A percentile compares a stretch with the other conserved stretches of the same genome.
These are phyloP conservation scores for Debaryomyces nepalensis DNA, from an alignment of 1,139 yeast species.

Conservation along the genomic window DNA sequence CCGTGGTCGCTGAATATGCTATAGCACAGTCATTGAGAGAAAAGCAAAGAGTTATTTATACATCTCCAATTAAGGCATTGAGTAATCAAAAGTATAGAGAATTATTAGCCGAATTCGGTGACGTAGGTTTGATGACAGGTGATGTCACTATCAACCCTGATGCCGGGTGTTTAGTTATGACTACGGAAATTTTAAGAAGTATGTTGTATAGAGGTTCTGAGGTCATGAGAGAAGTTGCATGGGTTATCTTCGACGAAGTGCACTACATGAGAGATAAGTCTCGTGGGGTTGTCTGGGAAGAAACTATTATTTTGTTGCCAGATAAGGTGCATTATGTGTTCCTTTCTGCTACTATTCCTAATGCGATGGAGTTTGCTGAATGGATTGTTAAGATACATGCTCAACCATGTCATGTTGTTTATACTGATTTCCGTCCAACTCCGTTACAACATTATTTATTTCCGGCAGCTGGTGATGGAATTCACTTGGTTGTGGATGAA, in stretches of 20 bases:
- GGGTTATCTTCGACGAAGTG: constrained; percentile 95
- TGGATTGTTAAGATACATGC: constrained; percentile 96
- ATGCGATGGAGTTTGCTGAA: constrained; percentile 97
- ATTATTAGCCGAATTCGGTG: constrained; percentile 87
- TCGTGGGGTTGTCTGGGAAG: constrained; percentile 99
- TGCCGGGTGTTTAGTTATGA: constrained; percentile 96
- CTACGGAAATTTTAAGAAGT: constrained; percentile 91
- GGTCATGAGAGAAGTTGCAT: constrained; percentile 93
- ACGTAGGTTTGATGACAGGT: constrained; percentile 97
- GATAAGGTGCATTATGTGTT: constrained; percentile 90
- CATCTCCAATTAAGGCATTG: constrained; percentile 96
- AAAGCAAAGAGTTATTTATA: constrained; percentile 92
- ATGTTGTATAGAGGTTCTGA: constrained; percentile 96
- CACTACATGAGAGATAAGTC: constrained; percentile 96
- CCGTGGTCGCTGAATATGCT: constrained; percentile 98
- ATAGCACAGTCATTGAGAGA: constrained; percentile 91
- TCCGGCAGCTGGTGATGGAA: constrained; percentile 98
- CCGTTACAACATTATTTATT: constrained; percentile 96
- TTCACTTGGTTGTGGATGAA: constrained; percentile 96
- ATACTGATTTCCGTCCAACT: constrained; percentile 98
- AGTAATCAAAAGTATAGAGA: constrained; percentile 97
- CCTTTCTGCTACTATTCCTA: constrained; percentile 95
- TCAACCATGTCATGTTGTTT: constrained; percentile 98
- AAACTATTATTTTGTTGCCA: constrained; percentile 91
- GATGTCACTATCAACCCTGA: constrained; percentile 97